Evolutionary conservation across 2,329 filamentous ascomycete genomes (phyloP), one percentile per base, ranked within the genome.

Genomic region (Fusarium duplospermum): DNA sequence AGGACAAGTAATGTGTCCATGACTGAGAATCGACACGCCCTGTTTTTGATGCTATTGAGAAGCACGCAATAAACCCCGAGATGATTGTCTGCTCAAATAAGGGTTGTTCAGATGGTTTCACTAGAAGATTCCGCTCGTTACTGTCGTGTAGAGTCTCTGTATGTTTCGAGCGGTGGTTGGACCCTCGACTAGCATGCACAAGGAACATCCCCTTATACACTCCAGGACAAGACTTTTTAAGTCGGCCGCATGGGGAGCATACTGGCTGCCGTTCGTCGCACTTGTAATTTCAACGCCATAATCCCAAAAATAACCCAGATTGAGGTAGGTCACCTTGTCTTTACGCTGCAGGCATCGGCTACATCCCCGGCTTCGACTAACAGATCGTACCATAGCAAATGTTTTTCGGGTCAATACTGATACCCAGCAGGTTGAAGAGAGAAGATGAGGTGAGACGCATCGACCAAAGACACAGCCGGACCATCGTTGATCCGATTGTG

Each of bases 121-220:
- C 3, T 20, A 1, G 11, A 9, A 35, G 3, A 1, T 8, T 35
- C 0, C 2, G n/a, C 11, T 35, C 20, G 22, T 16, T 24, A 3
- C 4, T 31, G 2, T 24, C 2, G 29, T 1, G 2, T 9, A n/a
- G 2, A 11, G 14, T 24, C 0, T 18, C n/a, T 56, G 6, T 4
- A n/a, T 22, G 4, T 2, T 13, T 56, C 4, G n/a, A 8, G 16
- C 14, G 6, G 2, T 16, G 10, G 10, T 33, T 14, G 11, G 50
- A 20, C 4, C n/a, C 31, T 33, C 31, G 29, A 14, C 11, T 7
- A 56, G 29, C 5, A 35, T 56, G n/a, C 18, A 56, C 31, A 14
- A 56, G n/a, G 29, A 56, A 56, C 1, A 56, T 35, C 2, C 29
- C 52, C 31, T n/a, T 56, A 13, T 56, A 35, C 7, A 22, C 52